Evolutionary conservation across 306 rosid genomes (phyloP), one percentile per base, ranked within the genome.

Genomic region (Amphicarpaea edgeworthii): DNA sequence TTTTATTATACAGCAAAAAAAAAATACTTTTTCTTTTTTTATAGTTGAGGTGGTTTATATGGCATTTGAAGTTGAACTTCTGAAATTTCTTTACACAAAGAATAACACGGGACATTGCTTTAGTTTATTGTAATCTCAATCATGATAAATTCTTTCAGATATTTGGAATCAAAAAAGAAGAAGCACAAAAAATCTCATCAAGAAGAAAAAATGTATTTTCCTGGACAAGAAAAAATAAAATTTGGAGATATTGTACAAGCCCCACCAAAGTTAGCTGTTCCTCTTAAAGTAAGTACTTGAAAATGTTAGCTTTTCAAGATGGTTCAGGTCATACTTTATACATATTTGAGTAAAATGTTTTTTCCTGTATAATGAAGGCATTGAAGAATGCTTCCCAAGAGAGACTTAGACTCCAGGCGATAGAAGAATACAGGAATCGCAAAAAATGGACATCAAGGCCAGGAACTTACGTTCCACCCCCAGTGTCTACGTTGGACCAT

Each of bases 221-320:
- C 96, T 4, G 88, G 87, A 59, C 91, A 53, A 0, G 98, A 95
- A 77, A 74, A 90, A 69, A 83, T 95, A 50, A 79, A 82, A 83
- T 95, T 92, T 80, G 98, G 98, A 64, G 98, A 95, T 71, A 88
- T 92, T 41, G 98, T 92, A 69, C 84, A 86, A 85, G 98, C 96
- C 60, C 98, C 98, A 50, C 96, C 93, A 12, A 95, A 95, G 87
- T 78, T 95, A 65, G 72, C 82, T 53, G 63, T 71, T 23, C 77
- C 64, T 80, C 92, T 96, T 3, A 95, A 84, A 96, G 98, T 92
- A 87, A 76, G 70, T 34, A 70, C 23, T 28, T 78, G 19, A 58
- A 61, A 57, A 54, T 75, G 45, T 66, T 28, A 30, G 47, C 58
- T 67, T 62, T 64, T 72, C 40, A 41, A 76, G 40, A 60, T 64